Base-by-base conservation (phyloP, 2,329 filamentous ascomycete species). In the Simplicillium sp. region DNA sequence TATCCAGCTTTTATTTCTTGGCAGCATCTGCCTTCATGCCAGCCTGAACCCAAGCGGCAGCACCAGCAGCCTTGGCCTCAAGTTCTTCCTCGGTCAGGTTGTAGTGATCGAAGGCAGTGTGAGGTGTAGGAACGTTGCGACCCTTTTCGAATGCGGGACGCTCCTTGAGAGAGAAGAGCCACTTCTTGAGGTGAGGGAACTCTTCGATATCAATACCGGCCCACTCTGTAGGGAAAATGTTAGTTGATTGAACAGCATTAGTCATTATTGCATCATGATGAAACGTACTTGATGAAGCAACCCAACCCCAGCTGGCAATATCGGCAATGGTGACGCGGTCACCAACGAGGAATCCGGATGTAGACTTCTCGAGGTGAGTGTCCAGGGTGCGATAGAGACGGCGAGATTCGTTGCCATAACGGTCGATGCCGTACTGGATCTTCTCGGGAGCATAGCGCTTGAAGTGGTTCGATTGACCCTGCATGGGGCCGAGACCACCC, bases 381-480 rank as follows among this genome's bases (percentile, higher is more conserved):
- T 94, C 81, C 44, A 94, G 66, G 15, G 87, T 82, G 39, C 78
- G 70, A 65, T 92, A 94, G 2, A 95, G 70, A 12, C 88, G 80
- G n/a, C 82, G 73, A 0, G 84, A 87, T 65, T 95, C 88, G 56
- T 87, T 92, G 55, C 72, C 67, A 65, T 94, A 95, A 37, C 88
- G 76, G 54, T 85, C 78, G 41, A 94, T 77, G 46, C 83, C 87
- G 57, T 95, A 94, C 54, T 81, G 70, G 52, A 94, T 90, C 58
- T 75, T 79, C 57, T 89, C 83, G 0, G 86, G 84, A 1, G 87
- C 87, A 54, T 94, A 94, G 74, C 85, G 76, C 37, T 67, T 68
- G 62, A 94, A 94, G 63, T 94, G 87, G 61, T 92, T 88, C 39
- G 86, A 75, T 60, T 94, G 86, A 35, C 70, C 66, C 15, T 90